Conservation (phyloP, 2,329 filamentous ascomycete genomes). For the Trichoderma sp. region DNA sequence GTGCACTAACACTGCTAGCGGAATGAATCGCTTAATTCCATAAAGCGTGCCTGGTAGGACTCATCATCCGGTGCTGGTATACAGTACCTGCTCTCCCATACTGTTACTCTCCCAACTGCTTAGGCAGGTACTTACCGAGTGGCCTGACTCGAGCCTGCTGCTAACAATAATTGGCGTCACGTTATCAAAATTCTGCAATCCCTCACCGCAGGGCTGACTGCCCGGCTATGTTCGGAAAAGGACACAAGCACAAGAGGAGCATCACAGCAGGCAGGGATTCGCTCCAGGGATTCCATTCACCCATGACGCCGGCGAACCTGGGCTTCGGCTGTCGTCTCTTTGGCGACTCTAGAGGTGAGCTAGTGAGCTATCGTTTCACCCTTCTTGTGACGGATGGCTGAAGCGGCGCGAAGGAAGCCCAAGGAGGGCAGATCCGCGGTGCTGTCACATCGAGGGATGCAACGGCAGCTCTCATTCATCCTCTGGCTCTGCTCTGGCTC, state of each 20-base stretch:
- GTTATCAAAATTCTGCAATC: neutral
- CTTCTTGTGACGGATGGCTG: neutral
- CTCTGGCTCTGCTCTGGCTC: neutral
- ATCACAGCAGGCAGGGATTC: neutral
- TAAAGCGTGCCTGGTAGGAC: neutral
- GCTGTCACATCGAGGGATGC: neutral
- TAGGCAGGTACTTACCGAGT: neutral
- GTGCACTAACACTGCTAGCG: neutral
- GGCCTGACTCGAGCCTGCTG: neutral
- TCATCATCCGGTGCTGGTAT: neutral
- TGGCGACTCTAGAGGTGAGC: neutral
- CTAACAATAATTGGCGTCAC: neutral
- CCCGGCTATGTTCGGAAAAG: conserved; percentile 2
- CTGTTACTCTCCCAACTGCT: neutral
- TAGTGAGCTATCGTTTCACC: conserved; percentile 8
- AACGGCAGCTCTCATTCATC: neutral
- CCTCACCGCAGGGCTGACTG: conserved; percentile 6
- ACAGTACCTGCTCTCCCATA: neutral
- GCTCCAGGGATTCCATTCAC: neutral
- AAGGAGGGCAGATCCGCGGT: neutral
- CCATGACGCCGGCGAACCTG: neutral
- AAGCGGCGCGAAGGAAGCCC: neutral
- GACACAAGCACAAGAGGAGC: neutral
- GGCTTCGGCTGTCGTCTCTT: conserved; percentile 7
- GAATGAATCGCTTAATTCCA: conserved; percentile 8